phyloP scores from a whole-genome alignment of 2,329 filamentous ascomycete genomes.

The Cercospora sp. region DNA sequence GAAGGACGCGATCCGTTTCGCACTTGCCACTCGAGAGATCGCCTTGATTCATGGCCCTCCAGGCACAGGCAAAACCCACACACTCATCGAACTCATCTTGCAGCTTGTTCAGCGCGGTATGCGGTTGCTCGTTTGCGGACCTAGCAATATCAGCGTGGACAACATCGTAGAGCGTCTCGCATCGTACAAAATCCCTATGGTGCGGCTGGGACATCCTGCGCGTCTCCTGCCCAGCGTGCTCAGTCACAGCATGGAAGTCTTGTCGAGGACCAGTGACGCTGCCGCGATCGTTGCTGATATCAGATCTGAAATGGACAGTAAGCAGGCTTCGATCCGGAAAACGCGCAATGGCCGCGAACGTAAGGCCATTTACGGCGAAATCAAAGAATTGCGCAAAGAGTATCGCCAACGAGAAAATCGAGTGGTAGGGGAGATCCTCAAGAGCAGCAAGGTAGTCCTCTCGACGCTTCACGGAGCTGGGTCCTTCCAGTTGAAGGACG shows the following conservation, averaged over 20 bases:
- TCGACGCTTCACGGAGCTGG: constrained; percentile 92
- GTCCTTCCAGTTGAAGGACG: constrained; percentile 74
- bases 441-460: constrained; percentile 80
- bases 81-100: constrained; percentile 90
- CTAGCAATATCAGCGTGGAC: constrained; percentile 95
- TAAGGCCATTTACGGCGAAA: constrained; percentile 76
- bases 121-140: constrained; percentile 87
- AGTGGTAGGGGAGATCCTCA: constrained; percentile 75
- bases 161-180: constrained; percentile 94
- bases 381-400: constrained; percentile 84
- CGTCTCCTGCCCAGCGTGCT: constrained; percentile 84
- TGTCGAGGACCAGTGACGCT: constrained; percentile 87
- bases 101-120: constrained; percentile 74
- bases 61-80: constrained; percentile 96
- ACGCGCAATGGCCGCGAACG: constrained; percentile 78
- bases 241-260: constrained; percentile 84
- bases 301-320: constrained; percentile 86
- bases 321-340: constrained; percentile 85
- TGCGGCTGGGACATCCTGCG: constrained; percentile 89
- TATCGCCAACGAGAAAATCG: constrained; percentile 75
- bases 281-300: constrained; percentile 88
- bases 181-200: constrained; percentile 78
- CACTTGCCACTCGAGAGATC: constrained; percentile 76
- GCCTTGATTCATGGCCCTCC: constrained; percentile 93
- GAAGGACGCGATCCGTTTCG: constrained; percentile 71